Base-by-base conservation (phyloP, 2,329 filamentous ascomycete genomes). In the Paecilomyces formosus region DNA sequence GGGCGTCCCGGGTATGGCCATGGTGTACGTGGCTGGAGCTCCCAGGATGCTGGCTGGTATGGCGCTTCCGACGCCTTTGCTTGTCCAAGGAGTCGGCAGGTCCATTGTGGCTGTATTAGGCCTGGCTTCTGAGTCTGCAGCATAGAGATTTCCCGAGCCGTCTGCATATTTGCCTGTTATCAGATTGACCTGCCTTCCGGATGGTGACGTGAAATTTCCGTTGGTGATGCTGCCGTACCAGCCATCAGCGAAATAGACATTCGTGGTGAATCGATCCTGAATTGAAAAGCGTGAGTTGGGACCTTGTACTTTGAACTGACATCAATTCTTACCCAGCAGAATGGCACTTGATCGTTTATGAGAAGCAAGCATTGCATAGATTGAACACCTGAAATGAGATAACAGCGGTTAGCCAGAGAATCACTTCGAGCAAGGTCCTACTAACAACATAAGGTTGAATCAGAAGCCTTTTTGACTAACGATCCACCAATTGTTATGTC, bases 61-160 rank as follows among this genome's bases (percentile, higher is more conserved):
- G 0, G 77, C 77, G 28, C 68, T 72, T 11, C 78, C 78, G 7
- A 78, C 71, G n/a, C 79, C 78, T 0, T 70, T 69, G 15, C 70
- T 76, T 0, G 78, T 81, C 61, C 69, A 80, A 51, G 78, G 77
- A 2, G 72, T 72, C 3, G 79, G 78, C 6, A 80, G 70, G 11
- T 72, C 68, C n/a, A 81, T 63, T 0, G 74, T 78, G 1, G 74
- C 69, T 0, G 75, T 78, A 57, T 80, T 75, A 1, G 78, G 77
- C 60, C 73, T 75, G 12, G 68, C 70, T 0, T 66, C 63, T 1
- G 69, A 7, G 15, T 49, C 18, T 9, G 54, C 54, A 30, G 8
- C n/a, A 39, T 57, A 57, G 53, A 62, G 51, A 45, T 30, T 49
- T 24, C 53, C 28, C 53, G 31, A 54, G 50, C 28, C 21, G n/a